Evolutionary conservation across 441 rosid genomes (phyloP).

Genomic region (Populus hybrid): DNA sequence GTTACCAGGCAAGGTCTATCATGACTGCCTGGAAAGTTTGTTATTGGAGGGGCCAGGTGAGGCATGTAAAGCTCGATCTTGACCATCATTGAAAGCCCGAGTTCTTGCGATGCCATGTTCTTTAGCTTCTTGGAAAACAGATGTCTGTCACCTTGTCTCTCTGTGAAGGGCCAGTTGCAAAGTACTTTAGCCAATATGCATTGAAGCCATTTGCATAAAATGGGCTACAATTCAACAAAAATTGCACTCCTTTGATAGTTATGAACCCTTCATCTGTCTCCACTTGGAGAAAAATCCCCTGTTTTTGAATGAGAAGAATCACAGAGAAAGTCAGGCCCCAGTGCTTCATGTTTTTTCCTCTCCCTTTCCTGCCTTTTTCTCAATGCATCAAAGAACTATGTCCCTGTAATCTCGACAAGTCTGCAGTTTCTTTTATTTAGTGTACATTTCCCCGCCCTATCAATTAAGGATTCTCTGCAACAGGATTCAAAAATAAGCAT

Average conservation of each 20-base stretch:
- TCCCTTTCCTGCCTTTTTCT: background rate
- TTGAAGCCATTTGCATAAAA: slow-evolving; percentile 71
- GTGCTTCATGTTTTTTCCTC: slow-evolving; percentile 27
- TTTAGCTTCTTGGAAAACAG: slow-evolving; percentile 47
- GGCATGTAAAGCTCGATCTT: slow-evolving; percentile 51
- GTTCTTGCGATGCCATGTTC: slow-evolving; percentile 61
- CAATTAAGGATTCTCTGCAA: too few relatives aligned
- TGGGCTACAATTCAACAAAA: slow-evolving; percentile 48
- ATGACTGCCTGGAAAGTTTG: slow-evolving; percentile 50
- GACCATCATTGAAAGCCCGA: slow-evolving; percentile 70
- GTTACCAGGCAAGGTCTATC: background rate
- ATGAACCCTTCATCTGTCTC: slow-evolving; percentile 54
- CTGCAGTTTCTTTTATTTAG: too few relatives aligned
- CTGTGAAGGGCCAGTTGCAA: slow-evolving; percentile 48
- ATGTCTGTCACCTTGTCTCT: slow-evolving; percentile 34
- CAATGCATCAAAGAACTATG: background rate
- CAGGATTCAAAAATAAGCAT: too few relatives aligned
- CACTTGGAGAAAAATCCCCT: slow-evolving; percentile 11
- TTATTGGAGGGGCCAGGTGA: slow-evolving; percentile 58
- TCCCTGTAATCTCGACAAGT: background rate
- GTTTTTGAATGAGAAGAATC: slow-evolving; percentile 22
- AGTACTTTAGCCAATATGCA: slow-evolving; percentile 66
- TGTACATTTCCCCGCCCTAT: too few relatives aligned
- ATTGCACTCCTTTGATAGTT: slow-evolving; percentile 40
- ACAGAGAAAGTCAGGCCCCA: slow-evolving; percentile 23